phyloP scores from a whole-genome alignment of 768 basidiomycete species.

The Mrakia blollopis region DNA sequence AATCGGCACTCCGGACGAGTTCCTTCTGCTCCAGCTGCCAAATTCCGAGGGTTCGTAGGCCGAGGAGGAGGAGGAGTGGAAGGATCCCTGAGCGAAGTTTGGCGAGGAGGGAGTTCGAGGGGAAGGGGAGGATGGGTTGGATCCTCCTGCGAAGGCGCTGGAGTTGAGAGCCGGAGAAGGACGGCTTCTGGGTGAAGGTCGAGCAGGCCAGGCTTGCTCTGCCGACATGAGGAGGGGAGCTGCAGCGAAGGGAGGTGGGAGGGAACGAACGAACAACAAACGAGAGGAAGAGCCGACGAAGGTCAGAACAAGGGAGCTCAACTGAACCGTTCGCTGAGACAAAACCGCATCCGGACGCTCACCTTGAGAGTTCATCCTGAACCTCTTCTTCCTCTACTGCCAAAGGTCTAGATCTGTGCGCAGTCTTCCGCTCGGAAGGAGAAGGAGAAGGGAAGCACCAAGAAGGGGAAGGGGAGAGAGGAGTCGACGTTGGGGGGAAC shows the following conservation, averaged over 20 bases:
- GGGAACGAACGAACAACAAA: not conserved
- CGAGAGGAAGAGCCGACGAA: too few species aligned
- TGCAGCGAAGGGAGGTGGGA: not conserved
- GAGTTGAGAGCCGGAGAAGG: too few species aligned
- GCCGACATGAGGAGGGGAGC: constrained; percentile 24
- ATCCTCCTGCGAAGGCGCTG: not conserved
- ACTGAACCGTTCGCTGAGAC: not conserved
- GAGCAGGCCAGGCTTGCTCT: constrained; percentile 18
- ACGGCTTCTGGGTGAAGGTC: not conserved
- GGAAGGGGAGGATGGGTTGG: not conserved
- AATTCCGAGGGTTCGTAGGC: not conserved
- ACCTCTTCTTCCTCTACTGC: too few species aligned
- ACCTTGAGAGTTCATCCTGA: constrained; percentile 21
- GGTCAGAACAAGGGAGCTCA: not conserved
- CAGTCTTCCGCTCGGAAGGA: too few species aligned
- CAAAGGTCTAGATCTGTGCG: too few species aligned
- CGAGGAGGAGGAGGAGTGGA: not conserved
- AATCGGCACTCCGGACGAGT: not conserved
- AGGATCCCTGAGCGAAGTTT: not conserved
- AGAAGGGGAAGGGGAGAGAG: not conserved
- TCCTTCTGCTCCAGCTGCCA: not conserved
- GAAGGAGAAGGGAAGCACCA: too few species aligned
- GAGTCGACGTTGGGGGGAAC: not conserved
- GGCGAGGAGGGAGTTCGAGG: not conserved
- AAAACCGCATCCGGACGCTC: constrained; percentile 2